Conservation (phyloP, 345 rosid species). For the Firmiana major region DNA sequence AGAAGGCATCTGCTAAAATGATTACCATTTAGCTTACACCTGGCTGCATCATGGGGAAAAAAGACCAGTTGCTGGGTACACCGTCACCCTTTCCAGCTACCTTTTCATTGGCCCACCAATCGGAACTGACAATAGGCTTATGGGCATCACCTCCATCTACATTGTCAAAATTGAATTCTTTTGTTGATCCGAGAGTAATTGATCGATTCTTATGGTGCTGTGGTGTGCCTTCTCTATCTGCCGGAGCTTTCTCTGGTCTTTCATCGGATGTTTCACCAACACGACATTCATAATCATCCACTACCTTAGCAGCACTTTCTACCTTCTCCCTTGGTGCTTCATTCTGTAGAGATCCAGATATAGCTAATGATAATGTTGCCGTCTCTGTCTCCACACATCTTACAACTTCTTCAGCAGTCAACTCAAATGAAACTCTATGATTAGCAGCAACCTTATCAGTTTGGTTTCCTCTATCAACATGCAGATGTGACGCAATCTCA, state of each 20-base stretch:
- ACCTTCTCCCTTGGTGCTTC: constrained; percentile 24
- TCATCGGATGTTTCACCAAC: constrained; percentile 33
- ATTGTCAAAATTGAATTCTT: constrained; percentile 69
- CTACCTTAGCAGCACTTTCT: constrained; percentile 19
- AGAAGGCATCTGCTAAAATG: neutral
- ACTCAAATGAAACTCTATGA: constrained; percentile 59
- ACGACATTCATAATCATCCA: constrained; percentile 10
- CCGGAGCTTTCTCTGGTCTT: constrained; percentile 29
- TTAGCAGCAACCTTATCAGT: constrained; percentile 28
- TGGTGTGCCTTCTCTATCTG: constrained; percentile 18
- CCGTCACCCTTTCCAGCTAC: constrained; percentile 42
- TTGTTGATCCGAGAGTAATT: constrained; percentile 48
- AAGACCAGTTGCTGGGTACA: constrained; percentile 62
- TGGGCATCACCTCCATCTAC: constrained; percentile 45
- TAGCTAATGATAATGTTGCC: constrained; percentile 35
- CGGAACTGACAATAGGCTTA: constrained; percentile 31
- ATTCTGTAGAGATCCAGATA: constrained; percentile 19
- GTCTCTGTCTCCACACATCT: constrained; percentile 46
- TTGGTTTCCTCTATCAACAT: constrained; percentile 14
- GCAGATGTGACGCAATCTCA: constrained; percentile 24
- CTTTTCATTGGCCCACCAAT: constrained; percentile 55
- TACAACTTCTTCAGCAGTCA: constrained; percentile 42
- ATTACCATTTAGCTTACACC: constrained; percentile 47
- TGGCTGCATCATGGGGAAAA: constrained; percentile 75
- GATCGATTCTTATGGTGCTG: constrained; percentile 45